Percentiles rank a stretch among this genome's conserved stretches.
phyloP scores from a whole-genome alignment of 345 rosid genomes.

The Ceriops zippeliana region DNA sequence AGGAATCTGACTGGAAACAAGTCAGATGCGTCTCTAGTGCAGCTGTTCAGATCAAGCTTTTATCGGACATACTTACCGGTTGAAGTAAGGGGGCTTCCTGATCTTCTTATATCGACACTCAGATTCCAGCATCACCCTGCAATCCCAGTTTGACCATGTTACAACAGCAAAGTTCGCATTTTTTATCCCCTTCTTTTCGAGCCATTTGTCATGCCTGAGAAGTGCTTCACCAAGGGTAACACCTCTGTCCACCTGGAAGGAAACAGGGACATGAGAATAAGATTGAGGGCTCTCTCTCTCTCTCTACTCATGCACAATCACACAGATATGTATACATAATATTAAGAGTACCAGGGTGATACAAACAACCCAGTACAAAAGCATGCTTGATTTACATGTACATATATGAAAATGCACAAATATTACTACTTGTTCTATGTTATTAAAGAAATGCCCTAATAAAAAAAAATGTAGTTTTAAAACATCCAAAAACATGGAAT shows the following conservation, averaged over 20 bases:
- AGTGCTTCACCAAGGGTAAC: conserved; percentile 45
- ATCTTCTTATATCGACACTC: conserved; percentile 47
- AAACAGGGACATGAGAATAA: conserved; percentile 9
- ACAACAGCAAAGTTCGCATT: conserved; percentile 39
- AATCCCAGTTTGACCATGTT: conserved; percentile 52
- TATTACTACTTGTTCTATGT: no score
- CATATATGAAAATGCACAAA: no score
- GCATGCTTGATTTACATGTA: no score
- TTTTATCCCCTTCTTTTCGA: conserved; percentile 45
- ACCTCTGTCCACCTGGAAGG: conserved; percentile 42
- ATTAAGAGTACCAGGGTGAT: no score
- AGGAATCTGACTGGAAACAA: background rate
- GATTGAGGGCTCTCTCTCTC: background rate
- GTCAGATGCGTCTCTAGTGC: background rate
- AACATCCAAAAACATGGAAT: no score
- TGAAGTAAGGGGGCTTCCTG: conserved; percentile 41
- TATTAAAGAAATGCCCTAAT: no score
- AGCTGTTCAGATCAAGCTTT: background rate
- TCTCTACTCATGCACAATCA: background rate
- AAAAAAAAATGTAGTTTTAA: no score
- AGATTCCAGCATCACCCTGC: conserved; percentile 49
- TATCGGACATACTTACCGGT: conserved; percentile 20
- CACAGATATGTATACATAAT: background rate
- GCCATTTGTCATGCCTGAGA: conserved; percentile 48
- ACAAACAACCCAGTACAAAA: no score